phyloP scores from a whole-genome alignment of 257 asterid genomes.

The Nicotiana tomentosiformis region DNA sequence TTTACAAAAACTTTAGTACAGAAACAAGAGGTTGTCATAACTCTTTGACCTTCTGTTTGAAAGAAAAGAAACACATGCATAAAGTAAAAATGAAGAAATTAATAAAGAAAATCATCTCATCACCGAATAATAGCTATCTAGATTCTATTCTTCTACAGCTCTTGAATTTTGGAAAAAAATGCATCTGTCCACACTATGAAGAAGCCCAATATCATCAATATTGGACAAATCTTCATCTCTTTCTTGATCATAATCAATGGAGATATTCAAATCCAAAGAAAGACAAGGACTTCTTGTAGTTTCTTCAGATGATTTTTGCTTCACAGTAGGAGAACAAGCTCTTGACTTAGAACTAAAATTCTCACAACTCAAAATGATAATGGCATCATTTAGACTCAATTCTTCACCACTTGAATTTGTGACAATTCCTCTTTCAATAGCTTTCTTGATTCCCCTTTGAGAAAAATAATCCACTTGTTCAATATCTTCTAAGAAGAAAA shows the following conservation, averaged over 20 bases:
- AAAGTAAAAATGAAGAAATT: neutral
- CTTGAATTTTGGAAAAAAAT: constrained; percentile 31
- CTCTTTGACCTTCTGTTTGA: constrained; percentile 1
- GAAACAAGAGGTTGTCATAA: neutral
- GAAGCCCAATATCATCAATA: constrained; percentile 45
- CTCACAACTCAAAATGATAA: constrained; percentile 54
- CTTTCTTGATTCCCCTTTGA: constrained; percentile 38
- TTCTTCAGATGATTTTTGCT: constrained; percentile 16
- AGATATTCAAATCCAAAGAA: constrained; percentile 56
- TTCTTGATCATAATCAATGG: constrained; percentile 11
- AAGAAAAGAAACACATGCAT: neutral
- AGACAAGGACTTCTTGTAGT: constrained; percentile 12
- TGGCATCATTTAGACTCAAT: constrained; percentile 54
- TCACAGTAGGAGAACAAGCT: constrained; percentile 34
- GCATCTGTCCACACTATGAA: constrained; percentile 57
- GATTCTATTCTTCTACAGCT: constrained; percentile 1
- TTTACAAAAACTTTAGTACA: neutral
- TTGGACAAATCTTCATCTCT: constrained; percentile 2
- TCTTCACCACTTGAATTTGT: constrained; percentile 38
- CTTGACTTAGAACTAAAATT: constrained; percentile 38
- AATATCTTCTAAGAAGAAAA: constrained; percentile 57
- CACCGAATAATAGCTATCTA: neutral
- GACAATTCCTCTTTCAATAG: constrained; percentile 55
- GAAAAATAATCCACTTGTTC: constrained; percentile 46
- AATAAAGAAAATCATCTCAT: neutral